Base-by-base conservation (phyloP, 225 moss, liverwort and hornwort genomes). In the Marchantia polymorpha region DNA sequence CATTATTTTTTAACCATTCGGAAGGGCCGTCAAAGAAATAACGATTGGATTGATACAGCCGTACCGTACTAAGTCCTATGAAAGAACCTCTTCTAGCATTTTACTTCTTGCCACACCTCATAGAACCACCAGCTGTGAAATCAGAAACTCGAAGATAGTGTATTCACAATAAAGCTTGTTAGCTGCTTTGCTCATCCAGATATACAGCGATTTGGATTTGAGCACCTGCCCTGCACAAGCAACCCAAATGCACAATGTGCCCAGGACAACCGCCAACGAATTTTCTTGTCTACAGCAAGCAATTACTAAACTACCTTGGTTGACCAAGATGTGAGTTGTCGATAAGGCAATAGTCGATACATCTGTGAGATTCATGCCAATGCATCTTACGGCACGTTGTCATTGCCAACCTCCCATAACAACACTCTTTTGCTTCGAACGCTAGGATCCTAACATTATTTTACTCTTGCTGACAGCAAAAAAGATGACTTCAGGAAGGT, bases 211-310 rank as follows among this genome's bases (percentile, higher is more conserved):
- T 75, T 79, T 67, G 80, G 86, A 15, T 46, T 80, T 72, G 77
- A 59, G 83, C 48, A 66, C 67, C 82, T 77, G 77, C 77, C 82
- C 85, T 82, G 86, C 83, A 86, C 86, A 83, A 77, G 82, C 83
- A 77, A 80, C 80, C 82, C 82, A 82, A 83, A 72, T 77, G 86
- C 86, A 83, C 63, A 82, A 68, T 52, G 60, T 81, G 78, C 82
- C 82, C 75, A 48, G 78, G 78, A 71, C 73, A 75, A 52, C 71
- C 81, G 81, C 74, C 75, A 85, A 85, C 52, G 78, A 70, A 66
- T 26, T 26, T 23, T 17, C 20, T 74, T 6, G n/a, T 70, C 69
- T 61, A 69, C 9, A 29, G 26, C 76, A 82, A 69, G 78, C 68
- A 81, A 68, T 60, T n/a, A 73, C 25, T 76, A 46, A 74, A 68